A percentile compares a stretch with the other conserved stretches of the same genome.
Conservation (phyloP, 1,139 yeast species). For the Saccharomyces hybrid region DNA sequence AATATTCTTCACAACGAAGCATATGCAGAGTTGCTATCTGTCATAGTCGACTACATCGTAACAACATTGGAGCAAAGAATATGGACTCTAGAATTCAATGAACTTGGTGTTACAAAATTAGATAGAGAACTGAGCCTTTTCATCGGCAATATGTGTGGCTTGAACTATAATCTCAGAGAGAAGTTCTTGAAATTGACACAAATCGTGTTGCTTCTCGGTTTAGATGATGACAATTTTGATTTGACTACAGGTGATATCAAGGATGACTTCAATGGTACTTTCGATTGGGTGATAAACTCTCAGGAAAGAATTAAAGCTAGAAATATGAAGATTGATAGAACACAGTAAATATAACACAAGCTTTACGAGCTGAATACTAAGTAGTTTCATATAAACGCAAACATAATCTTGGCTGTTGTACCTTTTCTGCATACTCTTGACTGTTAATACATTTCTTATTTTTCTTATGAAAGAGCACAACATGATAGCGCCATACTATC, state of each 20-base stretch:
- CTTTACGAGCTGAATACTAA: background rate
- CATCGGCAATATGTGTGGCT: constrained; percentile 55
- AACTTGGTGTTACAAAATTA: constrained; percentile 72
- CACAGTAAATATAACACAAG: constrained; percentile 9
- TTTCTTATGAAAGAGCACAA: background rate
- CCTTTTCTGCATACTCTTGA: background rate
- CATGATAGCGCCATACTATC: background rate
- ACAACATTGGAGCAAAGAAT: constrained; percentile 59
- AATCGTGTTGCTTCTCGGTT: constrained; percentile 68
- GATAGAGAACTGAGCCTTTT: constrained; percentile 77
- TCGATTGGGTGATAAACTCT: constrained; percentile 77
- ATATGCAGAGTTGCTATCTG: constrained; percentile 43
- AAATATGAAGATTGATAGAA: constrained; percentile 41
- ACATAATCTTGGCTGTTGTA: background rate
- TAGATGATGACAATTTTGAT: constrained; percentile 71
- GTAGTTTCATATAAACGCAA: constrained; percentile 2
- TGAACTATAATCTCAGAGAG: constrained; percentile 66
- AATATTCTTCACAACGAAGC: constrained; percentile 47
- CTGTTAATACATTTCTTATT: background rate
- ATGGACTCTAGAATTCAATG: constrained; percentile 64
- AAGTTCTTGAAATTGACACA: constrained; percentile 78
- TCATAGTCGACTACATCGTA: constrained; percentile 45
- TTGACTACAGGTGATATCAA: constrained; percentile 32
- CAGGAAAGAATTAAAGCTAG: constrained; percentile 60
- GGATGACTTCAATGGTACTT: constrained; percentile 39